Base-by-base conservation (phyloP, 108 stramenopile species). In the Pseudonitzschia pungens region DNA sequence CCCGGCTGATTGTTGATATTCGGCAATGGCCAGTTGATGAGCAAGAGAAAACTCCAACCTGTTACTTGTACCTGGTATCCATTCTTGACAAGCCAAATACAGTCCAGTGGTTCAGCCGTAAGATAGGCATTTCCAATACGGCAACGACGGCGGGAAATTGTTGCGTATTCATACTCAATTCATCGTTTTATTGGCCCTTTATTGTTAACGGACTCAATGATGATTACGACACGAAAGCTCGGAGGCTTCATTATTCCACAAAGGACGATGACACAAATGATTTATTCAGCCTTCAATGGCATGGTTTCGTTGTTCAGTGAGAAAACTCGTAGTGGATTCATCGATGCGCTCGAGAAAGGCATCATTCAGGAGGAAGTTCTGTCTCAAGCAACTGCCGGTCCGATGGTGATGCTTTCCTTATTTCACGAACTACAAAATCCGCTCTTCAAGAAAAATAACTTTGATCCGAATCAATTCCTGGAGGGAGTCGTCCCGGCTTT, bases 371-470 rank as follows among this genome's bases (percentile, higher is more conserved):
- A 84, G 29, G 70, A 65, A 16, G 88, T 91, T 0, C 26, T 93
- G 10, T 70, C 80, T 15, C 87, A 90, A 63, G 82, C 89, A 7
- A 79, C 88, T 6, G 69, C 81, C 57, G 90, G 92, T 7, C 66
- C 83, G 21, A 53, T 82, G 55, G 78, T 87, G 45, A 76, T 85
- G 16, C 48, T 92, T 67, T 78, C 87, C 10, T 62, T 94, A 20
- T 90, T 81, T 59, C 73, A 92, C 44, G 89, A 89, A 62, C 72
- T 94, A 36, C 73, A 86, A 33, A 81, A 83, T 60, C 89, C 89
- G 44, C 71, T 87, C 11, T 87, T 84, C 68, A 74, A 77, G 63
- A 74, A 76, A 15, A 42, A 81, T 48, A 69, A 81, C 20, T 87
- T 94, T 77, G 74, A 90, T 68, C 64, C 87, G 11, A 45, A 53